A percentile compares a stretch with the other conserved stretches of the same genome.
Conservation (phyloP, 306 rosid species). For the Dalbergia cultrata region DNA sequence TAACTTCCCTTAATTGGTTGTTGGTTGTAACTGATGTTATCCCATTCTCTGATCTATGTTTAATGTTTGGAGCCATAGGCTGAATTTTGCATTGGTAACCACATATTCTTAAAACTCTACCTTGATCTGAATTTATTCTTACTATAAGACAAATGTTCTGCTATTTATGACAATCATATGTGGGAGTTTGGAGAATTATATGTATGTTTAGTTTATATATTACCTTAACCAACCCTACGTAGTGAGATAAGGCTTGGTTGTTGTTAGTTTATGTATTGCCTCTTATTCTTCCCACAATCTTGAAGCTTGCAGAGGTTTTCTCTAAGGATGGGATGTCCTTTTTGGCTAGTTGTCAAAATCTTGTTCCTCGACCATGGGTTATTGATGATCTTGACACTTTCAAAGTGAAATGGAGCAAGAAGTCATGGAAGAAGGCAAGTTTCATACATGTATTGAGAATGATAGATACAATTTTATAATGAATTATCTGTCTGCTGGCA, state of each 20-base stretch:
- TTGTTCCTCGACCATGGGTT: conserved; percentile 97
- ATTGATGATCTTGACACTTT: conserved; percentile 90
- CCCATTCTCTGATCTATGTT: neutral
- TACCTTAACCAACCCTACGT: too few species aligned
- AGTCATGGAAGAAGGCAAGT: conserved; percentile 90
- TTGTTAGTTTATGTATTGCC: conserved; percentile 34
- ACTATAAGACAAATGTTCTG: conserved; percentile 1
- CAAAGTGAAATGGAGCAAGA: conserved; percentile 84
- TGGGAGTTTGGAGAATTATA: conserved; percentile 1
- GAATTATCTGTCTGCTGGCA: conserved; percentile 33
- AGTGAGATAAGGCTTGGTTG: too few species aligned
- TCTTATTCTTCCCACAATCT: conserved; percentile 47
- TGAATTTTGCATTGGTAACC: conserved; percentile 14
- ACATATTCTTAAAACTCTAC: neutral
- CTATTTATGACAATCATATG: conserved; percentile 31
- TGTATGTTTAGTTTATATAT: neutral
- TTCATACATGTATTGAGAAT: conserved; percentile 28
- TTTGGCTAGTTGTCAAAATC: conserved; percentile 89
- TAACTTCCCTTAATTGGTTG: conserved; percentile 7
- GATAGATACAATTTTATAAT: conserved; percentile 5
- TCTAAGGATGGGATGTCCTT: conserved; percentile 96
- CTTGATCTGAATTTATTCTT: conserved; percentile 2
- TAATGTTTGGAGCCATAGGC: neutral
- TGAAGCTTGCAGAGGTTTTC: conserved; percentile 97
- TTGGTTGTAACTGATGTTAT: conserved; percentile 6